These are phyloP conservation scores for Phytophthora meadii DNA, from an alignment of 352 stramenopile species.

Conservation along the genomic window DNA sequence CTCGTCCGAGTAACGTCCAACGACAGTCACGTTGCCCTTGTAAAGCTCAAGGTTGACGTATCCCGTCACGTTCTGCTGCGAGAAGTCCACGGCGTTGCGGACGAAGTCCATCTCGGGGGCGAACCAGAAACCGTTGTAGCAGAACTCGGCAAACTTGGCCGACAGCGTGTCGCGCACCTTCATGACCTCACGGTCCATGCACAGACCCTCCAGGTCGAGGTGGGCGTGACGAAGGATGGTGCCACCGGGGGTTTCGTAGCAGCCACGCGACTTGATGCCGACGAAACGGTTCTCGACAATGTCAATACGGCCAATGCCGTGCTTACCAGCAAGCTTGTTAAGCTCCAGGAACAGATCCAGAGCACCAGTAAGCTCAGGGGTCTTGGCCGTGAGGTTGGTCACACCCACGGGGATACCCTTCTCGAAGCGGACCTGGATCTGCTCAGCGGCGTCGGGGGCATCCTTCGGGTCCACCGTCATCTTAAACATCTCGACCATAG, in stretches of 20 bases:
- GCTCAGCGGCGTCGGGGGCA: constrained; percentile 91
- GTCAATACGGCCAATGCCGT: constrained; percentile 98
- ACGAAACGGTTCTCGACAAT: constrained; percentile 99
- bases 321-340: constrained; percentile 96
- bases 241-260: constrained; percentile 98
- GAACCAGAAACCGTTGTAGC: constrained; percentile 99
- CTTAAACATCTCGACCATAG: constrained; percentile 97
- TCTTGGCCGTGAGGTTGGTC: constrained; percentile 90
- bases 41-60: constrained; percentile 96
- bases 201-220: constrained; percentile 95
- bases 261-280: constrained; percentile 98
- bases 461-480: constrained; percentile 97
- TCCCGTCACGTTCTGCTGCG: constrained; percentile 95
- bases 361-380: constrained; percentile 89
- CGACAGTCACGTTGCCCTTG: constrained; percentile 98
- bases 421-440: constrained; percentile 95
- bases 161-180: constrained; percentile 93
- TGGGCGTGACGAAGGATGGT: constrained; percentile 92
- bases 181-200: constrained; percentile 98
- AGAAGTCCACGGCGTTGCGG: constrained; percentile 94
- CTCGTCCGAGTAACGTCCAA: constrained; percentile 92
- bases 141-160: constrained; percentile 96
- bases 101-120: constrained; percentile 99
- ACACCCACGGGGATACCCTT: constrained; percentile 95
- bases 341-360: constrained; percentile 97